Conservation (phyloP, 2,329 filamentous ascomycete genomes). For the Fusarium oligoseptatum region DNA sequence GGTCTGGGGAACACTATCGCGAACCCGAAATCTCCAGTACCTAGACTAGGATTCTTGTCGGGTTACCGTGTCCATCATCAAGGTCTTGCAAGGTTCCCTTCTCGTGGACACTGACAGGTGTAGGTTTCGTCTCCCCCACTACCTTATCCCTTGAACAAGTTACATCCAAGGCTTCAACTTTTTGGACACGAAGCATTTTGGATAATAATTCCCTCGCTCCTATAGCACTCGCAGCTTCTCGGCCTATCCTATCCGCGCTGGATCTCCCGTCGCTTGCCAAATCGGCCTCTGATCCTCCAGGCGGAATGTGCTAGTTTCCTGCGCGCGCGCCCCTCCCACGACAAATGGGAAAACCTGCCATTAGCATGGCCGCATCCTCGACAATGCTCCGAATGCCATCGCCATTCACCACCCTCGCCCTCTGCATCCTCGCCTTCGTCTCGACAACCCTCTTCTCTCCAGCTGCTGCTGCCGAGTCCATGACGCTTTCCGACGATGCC, state of each 20-base stretch:
- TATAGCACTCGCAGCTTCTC: slow-evolving; percentile 14
- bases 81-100: background rate
- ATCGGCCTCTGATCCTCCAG: slow-evolving; percentile 18
- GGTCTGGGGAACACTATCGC: background rate
- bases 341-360: slow-evolving; percentile 33
- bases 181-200: slow-evolving; percentile 28
- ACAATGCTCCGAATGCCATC: slow-evolving; percentile 38
- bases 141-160: slow-evolving; percentile 34
- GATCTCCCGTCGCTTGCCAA: background rate
- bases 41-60: background rate
- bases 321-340: slow-evolving; percentile 32
- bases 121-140: slow-evolving; percentile 25
- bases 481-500: slow-evolving; percentile 78
- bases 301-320: slow-evolving; percentile 40
- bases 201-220: slow-evolving; percentile 19
- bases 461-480: slow-evolving; percentile 54
- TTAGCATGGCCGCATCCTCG: slow-evolving; percentile 33
- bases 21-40: background rate
- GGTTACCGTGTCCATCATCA: background rate
- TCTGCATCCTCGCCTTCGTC: slow-evolving; percentile 36
- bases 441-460: slow-evolving; percentile 39
- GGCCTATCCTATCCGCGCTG: slow-evolving; percentile 1
- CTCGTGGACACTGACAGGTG: background rate
- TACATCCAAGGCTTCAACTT: slow-evolving; percentile 25
- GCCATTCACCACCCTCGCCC: slow-evolving; percentile 31